Conservation (phyloP, 805 yeast genomes). For the Yarrowia divulgata region DNA sequence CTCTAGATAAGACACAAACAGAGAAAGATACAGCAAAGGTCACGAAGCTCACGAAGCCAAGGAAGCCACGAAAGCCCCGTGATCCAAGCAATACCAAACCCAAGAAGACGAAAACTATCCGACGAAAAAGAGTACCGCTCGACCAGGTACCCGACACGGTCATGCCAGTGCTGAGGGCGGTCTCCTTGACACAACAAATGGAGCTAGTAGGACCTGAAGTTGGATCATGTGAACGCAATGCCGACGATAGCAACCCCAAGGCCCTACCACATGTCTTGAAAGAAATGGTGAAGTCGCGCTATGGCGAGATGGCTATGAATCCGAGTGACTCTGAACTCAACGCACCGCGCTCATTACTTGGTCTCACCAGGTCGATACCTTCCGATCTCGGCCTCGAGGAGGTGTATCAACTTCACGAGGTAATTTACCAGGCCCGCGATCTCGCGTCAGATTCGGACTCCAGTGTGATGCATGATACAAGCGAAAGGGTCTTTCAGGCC, state of each 20-base stretch:
- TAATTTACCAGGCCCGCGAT: conserved; percentile 1
- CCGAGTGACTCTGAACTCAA: neutral
- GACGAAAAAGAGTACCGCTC: conserved; percentile 11
- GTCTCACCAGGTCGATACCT: conserved; percentile 7
- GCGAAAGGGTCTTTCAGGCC: no score
- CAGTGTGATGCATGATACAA: neutral
- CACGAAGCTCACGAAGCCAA: neutral
- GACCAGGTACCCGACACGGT: conserved; percentile 20
- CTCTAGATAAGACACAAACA: no score
- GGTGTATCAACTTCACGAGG: conserved; percentile 8
- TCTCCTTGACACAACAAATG: neutral
- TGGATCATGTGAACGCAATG: neutral
- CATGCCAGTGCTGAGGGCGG: conserved; percentile 14
- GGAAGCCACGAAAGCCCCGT: neutral
- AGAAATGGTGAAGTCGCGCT: neutral
- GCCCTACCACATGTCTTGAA: neutral
- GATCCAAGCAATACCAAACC: neutral
- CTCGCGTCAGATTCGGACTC: neutral
- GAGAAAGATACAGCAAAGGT: neutral
- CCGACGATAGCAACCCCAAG: neutral
- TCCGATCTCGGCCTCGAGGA: conserved; percentile 18
- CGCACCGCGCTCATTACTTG: neutral
- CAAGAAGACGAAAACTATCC: neutral
- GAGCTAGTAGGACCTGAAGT: conserved; percentile 10
- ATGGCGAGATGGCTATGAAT: neutral